Base-by-base conservation (phyloP, 78 protist genomes). In the Trichosphaerium sp. region DNA sequence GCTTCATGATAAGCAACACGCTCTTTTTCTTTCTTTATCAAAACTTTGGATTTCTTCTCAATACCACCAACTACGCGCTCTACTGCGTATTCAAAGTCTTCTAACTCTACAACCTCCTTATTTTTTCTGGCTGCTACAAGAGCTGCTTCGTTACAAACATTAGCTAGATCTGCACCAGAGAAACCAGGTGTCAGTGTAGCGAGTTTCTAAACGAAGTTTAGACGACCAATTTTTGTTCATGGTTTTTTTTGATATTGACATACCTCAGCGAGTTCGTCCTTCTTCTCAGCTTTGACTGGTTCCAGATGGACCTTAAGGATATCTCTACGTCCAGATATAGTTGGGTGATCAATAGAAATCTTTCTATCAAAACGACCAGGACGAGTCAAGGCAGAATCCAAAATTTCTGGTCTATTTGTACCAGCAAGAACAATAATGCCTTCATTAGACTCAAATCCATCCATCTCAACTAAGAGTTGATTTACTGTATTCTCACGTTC, bases 381-480 rank as follows among this genome's bases (percentile, higher is more conserved):
- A 0, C 99, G 87, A 21, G 92, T 65, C 65, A 97, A 76, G 1
- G 99, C 99, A 43, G 44, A 32, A 71, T 92, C 99, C 39, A 95
- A 64, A 4, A 83, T 78, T 56, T 91, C 95, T 0, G 89, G 75
- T 10, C 94, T 43, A 66, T 93, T 93, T 3, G 97, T 93, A 0
- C 86, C 94, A 1, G 98, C 99, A 2, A 95, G 40, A 3, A 95
- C 94, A 23, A 95, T 84, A 25, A 95, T 82, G 1, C 86, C 79
- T 12, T 47, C 60, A 32, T 75, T 44, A 38, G 90, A 42, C 44
- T 26, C 34, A 73, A 93, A 80, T 42, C 99, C 99, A 78, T 97
- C 99, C 95, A 97, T 94, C 78, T 95, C 99, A 8, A 91, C 97
- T 5, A 97, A 83, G 44, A 97, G 39, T 65, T 96, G 99, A 74